Percentiles rank a stretch among this genome's conserved stretches.
phyloP scores from a whole-genome alignment of 2,329 filamentous ascomycete species.

The Dactylellina haptotyla region DNA sequence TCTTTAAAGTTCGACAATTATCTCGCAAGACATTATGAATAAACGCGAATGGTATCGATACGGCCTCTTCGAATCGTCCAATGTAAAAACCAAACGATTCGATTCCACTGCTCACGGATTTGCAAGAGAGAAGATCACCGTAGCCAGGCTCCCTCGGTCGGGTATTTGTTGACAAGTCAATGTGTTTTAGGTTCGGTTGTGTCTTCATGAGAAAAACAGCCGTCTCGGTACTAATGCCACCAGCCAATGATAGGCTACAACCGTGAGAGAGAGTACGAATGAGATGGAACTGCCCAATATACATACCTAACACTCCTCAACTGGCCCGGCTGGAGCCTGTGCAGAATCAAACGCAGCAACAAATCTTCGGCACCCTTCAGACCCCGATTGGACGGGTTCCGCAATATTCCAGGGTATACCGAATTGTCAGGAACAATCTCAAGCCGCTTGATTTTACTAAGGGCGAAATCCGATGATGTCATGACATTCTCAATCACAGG shows the following conservation, averaged over 20 bases:
- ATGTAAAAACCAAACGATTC: conserved; percentile 24
- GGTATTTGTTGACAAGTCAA: conserved; percentile 16
- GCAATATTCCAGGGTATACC: not conserved
- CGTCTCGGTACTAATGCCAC: conserved; percentile 18
- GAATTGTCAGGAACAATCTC: conserved; percentile 21
- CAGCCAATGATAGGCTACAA: conserved; percentile 1
- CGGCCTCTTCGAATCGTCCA: conserved; percentile 15
- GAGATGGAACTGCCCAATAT: not conserved
- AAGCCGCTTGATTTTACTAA: conserved; percentile 14
- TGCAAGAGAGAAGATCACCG: conserved; percentile 2
- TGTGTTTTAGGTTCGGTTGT: conserved; percentile 9
- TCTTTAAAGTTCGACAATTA: conserved; percentile 23
- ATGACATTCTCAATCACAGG: conserved; percentile 15
- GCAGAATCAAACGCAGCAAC: conserved; percentile 2
- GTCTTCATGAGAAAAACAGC: conserved; percentile 9
- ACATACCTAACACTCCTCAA: conserved; percentile 22
- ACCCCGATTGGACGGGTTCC: conserved; percentile 1
- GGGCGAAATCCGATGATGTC: conserved; percentile 11
- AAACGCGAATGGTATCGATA: conserved; percentile 24
- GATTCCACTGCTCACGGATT: not conserved
- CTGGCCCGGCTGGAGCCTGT: conserved; percentile 6
- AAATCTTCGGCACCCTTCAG: conserved; percentile 16
- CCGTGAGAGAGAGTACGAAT: not conserved
- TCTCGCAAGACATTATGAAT: conserved; percentile 9
- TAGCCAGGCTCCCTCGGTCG: not conserved